Evolutionary conservation across 768 basidiomycete genomes (phyloP), one percentile per base, ranked within the genome.

Genomic region (Cyclocybe cylindracea): DNA sequence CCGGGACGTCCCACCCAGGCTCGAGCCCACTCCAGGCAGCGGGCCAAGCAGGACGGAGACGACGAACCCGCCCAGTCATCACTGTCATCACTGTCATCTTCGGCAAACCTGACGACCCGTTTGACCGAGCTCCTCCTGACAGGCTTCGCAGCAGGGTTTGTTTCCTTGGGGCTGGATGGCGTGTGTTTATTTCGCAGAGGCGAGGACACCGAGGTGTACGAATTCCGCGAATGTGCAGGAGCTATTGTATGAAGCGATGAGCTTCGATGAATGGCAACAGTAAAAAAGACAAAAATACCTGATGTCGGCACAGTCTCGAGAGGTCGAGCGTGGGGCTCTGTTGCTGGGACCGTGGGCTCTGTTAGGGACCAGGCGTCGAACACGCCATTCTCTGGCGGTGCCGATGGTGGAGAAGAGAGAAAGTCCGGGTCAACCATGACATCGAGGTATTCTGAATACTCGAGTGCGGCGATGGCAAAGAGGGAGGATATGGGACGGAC

Each of bases 371-470:
- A 37, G 48, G 56, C 50, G 37, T 62, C 59, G 39, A 52, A 46
- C 43, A 55, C 44, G 55, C 61, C 31, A 6, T 42, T 50, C 48
- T 54, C 54, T 45, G 43, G 53, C 46, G 52, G 50, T 24, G 24
- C 24, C 63, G n/a, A n/a, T n/a, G 46, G 55, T 46, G 33, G 43
- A 48, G 58, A 59, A 50, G 61, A 63, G 34, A 59, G 66, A 48
- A 69, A 64, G 55, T 72, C 74, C 36, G 78, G 74, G 53, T 81
- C 82, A 35, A 83, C 82, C 68, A 89, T 72, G 29, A 79, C 71
- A 58, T 91, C 87, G 46, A 89, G 62, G n/a, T 75, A 65, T 51
- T 84, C 79, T 5, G 88, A 87, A 60, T 80, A 87, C 60, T 90
- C 89, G 50, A 91, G 75, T 40, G 83, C 83, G 39, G 88, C 84